Conservation (phyloP, 2,329 filamentous ascomycete species). For the Penicillium sp. region DNA sequence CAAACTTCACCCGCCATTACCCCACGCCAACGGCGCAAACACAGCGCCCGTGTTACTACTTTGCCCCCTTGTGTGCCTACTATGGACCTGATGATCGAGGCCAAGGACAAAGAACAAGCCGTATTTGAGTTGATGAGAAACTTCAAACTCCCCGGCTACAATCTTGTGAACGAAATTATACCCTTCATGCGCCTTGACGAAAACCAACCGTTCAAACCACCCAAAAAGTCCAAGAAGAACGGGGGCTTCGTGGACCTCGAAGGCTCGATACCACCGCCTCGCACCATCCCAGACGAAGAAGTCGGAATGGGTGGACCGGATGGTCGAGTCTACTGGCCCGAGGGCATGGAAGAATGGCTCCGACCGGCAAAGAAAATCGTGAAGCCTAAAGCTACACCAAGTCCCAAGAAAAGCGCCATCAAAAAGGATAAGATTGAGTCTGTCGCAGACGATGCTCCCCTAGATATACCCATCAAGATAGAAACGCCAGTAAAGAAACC, state of each 20-base stretch:
- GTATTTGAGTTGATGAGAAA: slow-evolving; percentile 91
- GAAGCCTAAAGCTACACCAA: slow-evolving; percentile 24
- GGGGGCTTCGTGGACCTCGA: slow-evolving; percentile 41
- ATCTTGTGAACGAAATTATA: slow-evolving; percentile 72
- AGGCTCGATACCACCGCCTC: slow-evolving; percentile 44
- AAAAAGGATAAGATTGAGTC: slow-evolving; percentile 27
- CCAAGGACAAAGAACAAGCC: slow-evolving; percentile 96
- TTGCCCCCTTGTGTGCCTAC: slow-evolving; percentile 77
- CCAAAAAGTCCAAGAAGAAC: slow-evolving; percentile 50
- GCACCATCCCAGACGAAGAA: slow-evolving; percentile 63
- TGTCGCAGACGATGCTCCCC: slow-evolving; percentile 2
- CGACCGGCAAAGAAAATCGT: slow-evolving; percentile 69
- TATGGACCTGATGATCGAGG: slow-evolving; percentile 99
- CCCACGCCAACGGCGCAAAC: slow-evolving; percentile 75
- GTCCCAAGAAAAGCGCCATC: slow-evolving; percentile 18
- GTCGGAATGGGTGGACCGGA: slow-evolving; percentile 84
- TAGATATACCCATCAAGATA: slow-evolving; percentile 14
- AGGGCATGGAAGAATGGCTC: slow-evolving; percentile 87
- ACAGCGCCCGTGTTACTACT: slow-evolving; percentile 74
- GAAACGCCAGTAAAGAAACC: slow-evolving; percentile 19
- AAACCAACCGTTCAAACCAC: slow-evolving; percentile 57
- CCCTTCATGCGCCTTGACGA: slow-evolving; percentile 77
- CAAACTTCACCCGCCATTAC: slow-evolving; percentile 74
- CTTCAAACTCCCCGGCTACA: slow-evolving; percentile 78
- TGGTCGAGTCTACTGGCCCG: slow-evolving; percentile 84